Evolutionary conservation across 1,284 basidiomycete genomes (phyloP).

Genomic region (Irpex sp.): DNA sequence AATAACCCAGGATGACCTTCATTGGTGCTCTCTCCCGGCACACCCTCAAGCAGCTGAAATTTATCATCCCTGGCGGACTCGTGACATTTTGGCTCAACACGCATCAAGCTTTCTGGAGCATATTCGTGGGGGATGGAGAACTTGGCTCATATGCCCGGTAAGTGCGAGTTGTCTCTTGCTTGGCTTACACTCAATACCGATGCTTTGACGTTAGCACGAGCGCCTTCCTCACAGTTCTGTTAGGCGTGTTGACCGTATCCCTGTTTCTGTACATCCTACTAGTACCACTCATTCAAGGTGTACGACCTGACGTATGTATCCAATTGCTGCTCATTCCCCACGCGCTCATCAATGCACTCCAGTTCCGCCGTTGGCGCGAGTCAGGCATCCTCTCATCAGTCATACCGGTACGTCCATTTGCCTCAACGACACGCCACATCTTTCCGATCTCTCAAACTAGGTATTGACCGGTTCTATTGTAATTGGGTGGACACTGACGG

Average conservation of each 20-base stretch:
- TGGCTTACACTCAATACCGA: neutral
- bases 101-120: slow-evolving; percentile 42
- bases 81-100: slow-evolving; percentile 61
- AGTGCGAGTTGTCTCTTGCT: slow-evolving; percentile 17
- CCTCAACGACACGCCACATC: slow-evolving; percentile 10
- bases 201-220: slow-evolving; percentile 35
- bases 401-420: slow-evolving; percentile 38
- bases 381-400: slow-evolving; percentile 55
- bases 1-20: slow-evolving; percentile 4
- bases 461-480: slow-evolving; percentile 65
- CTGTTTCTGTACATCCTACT: slow-evolving; percentile 73
- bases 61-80: slow-evolving; percentile 62
- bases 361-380: slow-evolving; percentile 31
- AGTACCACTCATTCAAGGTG: slow-evolving; percentile 58
- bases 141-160: slow-evolving; percentile 50
- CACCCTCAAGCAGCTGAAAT: slow-evolving; percentile 64
- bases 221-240: slow-evolving; percentile 45
- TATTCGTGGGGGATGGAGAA: slow-evolving; percentile 31
- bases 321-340: slow-evolving; percentile 11
- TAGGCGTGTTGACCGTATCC: slow-evolving; percentile 54
- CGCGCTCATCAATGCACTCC: neutral
- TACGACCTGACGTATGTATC: slow-evolving; percentile 59
- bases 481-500: slow-evolving; percentile 61
- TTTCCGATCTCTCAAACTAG: slow-evolving; percentile 13
- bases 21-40: slow-evolving; percentile 37